Percentiles rank a stretch among this genome's conserved stretches.
Conservation (phyloP, 2,329 filamentous ascomycete species). For the Pseudonectria foliicola region DNA sequence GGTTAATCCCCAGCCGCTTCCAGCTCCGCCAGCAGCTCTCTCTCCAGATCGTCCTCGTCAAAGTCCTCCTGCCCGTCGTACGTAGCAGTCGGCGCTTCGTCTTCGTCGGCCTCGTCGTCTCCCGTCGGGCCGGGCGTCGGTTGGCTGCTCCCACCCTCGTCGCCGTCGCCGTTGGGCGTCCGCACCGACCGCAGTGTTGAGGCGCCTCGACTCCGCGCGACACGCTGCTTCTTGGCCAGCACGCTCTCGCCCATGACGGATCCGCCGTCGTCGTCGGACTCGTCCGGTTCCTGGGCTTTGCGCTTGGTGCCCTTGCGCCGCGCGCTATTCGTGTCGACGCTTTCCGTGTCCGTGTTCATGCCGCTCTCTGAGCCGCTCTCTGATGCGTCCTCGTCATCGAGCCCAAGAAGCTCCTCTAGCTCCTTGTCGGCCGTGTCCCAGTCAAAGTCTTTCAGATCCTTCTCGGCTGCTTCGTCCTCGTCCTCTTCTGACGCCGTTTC, state of each 20-base stretch:
- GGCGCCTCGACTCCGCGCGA: constrained; percentile 37
- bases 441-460: constrained; percentile 51
- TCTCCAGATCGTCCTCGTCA: constrained; percentile 53
- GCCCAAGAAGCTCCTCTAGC: constrained; percentile 64
- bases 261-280: constrained; percentile 26
- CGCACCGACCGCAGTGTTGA: constrained; percentile 41
- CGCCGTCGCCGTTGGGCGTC: constrained; percentile 31
- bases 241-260: constrained; percentile 30
- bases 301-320: constrained; percentile 26
- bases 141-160: constrained; percentile 28
- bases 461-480: constrained; percentile 24
- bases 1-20: constrained; percentile 31
- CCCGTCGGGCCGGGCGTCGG: constrained; percentile 33
- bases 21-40: constrained; percentile 55
- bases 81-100: constrained; percentile 21
- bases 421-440: constrained; percentile 64
- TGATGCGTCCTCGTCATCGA: constrained; percentile 43
- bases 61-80: constrained; percentile 32
- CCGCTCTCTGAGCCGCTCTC: constrained; percentile 23
- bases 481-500: constrained; percentile 25
- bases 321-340: constrained; percentile 19
- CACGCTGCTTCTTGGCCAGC: constrained; percentile 44
- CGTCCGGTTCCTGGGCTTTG: constrained; percentile 25
- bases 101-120: constrained; percentile 25
- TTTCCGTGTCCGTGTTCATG: constrained; percentile 22